Conservation (phyloP, 495 filamentous ascomycete species). For the Trichoderma virens region DNA sequence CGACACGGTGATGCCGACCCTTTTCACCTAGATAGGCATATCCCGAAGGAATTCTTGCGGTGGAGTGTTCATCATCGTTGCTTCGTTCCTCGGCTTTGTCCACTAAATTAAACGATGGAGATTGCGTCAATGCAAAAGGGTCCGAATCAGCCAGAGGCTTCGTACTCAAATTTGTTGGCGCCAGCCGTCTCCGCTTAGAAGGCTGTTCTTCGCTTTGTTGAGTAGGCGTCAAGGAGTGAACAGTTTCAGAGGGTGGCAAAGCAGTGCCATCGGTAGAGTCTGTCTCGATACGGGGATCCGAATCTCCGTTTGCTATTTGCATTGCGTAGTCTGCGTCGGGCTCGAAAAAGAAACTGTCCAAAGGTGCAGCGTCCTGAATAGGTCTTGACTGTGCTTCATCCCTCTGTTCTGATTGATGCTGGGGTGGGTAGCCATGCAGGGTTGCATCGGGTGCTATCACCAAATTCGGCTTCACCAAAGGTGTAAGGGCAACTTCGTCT, state of each 20-base stretch:
- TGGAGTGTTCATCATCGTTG: not conserved
- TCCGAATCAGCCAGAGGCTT: not conserved
- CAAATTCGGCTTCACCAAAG: not conserved
- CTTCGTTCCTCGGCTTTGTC: not conserved
- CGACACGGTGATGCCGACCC: not conserved
- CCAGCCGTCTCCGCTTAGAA: not conserved
- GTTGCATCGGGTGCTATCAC: not conserved
- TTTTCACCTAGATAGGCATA: not conserved
- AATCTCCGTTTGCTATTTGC: not conserved
- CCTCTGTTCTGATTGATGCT: not conserved
- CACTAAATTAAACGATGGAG: not conserved
- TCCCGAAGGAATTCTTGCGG: not conserved
- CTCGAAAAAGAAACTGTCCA: not conserved
- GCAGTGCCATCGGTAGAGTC: not conserved
- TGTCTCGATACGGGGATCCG: not conserved
- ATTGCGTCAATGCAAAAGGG: not conserved
- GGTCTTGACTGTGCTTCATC: slow-evolving; percentile 42
- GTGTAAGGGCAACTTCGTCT: slow-evolving; percentile 1
- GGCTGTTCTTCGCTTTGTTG: not conserved
- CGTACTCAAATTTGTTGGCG: not conserved
- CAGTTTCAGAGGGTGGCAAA: not conserved
- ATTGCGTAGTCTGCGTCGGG: not conserved
- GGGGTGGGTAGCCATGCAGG: not conserved
- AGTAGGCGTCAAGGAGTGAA: not conserved
- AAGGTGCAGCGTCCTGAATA: slow-evolving; percentile 24